Conservation (phyloP, 164 flowering plant genomes). For the Litsea cubeba region DNA sequence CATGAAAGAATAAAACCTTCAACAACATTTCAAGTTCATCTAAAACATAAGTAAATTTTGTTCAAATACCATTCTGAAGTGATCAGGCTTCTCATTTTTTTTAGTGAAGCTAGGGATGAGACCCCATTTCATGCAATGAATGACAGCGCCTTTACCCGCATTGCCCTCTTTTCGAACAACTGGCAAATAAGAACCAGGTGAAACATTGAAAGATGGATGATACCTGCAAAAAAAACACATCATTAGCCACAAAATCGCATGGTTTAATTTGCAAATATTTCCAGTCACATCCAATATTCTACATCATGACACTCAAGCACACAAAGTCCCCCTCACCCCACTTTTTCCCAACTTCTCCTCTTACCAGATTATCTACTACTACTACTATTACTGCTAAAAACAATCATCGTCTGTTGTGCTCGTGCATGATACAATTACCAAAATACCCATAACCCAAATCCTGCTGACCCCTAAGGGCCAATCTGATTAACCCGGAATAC, state of each 20-base stretch:
- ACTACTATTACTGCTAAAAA: too few species aligned
- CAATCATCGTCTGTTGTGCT: too few species aligned
- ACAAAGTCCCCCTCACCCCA: too few species aligned
- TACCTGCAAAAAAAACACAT: constrained; percentile 39
- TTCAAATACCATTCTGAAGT: constrained; percentile 65
- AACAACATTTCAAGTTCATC: constrained; percentile 2
- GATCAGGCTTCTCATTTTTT: constrained; percentile 77
- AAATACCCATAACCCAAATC: too few species aligned
- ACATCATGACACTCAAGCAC: too few species aligned
- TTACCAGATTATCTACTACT: too few species aligned
- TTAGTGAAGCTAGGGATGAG: constrained; percentile 91
- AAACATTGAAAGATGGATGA: constrained; percentile 67
- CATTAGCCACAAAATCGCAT: background rate
- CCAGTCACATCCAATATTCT: too few species aligned
- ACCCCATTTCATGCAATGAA: constrained; percentile 98
- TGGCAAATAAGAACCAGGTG: constrained; percentile 74
- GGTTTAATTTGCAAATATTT: background rate
- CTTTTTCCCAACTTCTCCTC: too few species aligned
- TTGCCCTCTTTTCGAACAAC: constrained; percentile 62
- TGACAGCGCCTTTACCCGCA: constrained; percentile 34
- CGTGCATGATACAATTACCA: too few species aligned
- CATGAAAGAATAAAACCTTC: background rate
- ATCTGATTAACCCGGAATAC: too few species aligned
- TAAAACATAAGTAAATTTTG: background rate
- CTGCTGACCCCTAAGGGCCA: too few species aligned